Base-by-base conservation (phyloP, 352 stramenopile genomes). In the Pelagophyceae sp. region DNA sequence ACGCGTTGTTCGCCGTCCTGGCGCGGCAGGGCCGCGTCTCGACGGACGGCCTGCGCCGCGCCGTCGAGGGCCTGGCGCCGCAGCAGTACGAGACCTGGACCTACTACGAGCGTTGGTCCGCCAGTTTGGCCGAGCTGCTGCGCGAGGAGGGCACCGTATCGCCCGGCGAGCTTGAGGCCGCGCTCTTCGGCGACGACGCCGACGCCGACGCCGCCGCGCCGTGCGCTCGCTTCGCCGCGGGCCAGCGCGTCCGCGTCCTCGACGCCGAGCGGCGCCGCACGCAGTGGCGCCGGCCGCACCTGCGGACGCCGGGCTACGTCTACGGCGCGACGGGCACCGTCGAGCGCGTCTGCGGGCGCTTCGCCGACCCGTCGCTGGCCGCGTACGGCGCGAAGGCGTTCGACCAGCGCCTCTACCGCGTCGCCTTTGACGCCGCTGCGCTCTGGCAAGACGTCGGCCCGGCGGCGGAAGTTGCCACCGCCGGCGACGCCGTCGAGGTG, bases 261-360 rank as follows among this genome's bases (percentile, higher is more conserved):
- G 29, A 76, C 31, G 25, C 38, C 3, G 64, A 79, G 2, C 70
- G 83, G 50, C n/a, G n/a, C n/a, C n/a, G n/a, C n/a, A n/a, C n/a
- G n/a, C n/a, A n/a, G n/a, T 89, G 84, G 81, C 63, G 82, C 35
- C 74, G 80, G 37, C 86, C 86, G 6, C 86, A 90, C 65, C 79
- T 88, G 51, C 75, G 86, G 33, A 84, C 79, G 63, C 86, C 86
- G 2, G 86, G 86, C 37, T 90, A 90, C 70, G 83, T 89, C n/a
- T 89, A 87, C 74, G 86, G 85, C 51, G 79, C 84, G 0, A 33
- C 64, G 37, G 86, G 86, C 70, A 67, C 64, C n/a, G 70, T 90
- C 0, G 80, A 87, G 40, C 69, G 80, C 35, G 72, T 83, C 31
- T 83, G 83, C 33, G 86, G 83, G 33, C 45, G 31, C 31, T 82